Evolutionary conservation across 2,329 filamentous ascomycete species (phyloP).

Genomic region (Chrysoporthe cubensis): DNA sequence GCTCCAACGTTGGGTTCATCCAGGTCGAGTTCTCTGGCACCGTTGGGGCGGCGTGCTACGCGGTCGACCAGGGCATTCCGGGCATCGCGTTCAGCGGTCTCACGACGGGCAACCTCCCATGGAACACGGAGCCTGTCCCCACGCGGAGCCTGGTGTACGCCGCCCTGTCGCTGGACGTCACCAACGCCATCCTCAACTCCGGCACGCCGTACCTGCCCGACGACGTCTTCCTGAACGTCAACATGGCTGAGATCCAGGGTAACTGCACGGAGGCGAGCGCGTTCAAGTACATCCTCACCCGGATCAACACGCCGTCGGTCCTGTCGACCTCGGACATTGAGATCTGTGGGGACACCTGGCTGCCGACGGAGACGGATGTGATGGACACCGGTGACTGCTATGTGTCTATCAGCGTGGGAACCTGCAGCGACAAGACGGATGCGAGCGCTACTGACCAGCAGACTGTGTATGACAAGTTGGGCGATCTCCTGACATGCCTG

Average conservation of each 20-base stretch:
- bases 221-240: slow-evolving; percentile 69
- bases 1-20: slow-evolving; percentile 58
- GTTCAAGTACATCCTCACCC: slow-evolving; percentile 67
- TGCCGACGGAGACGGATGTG: slow-evolving; percentile 64
- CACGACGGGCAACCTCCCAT: slow-evolving; percentile 54
- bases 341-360: slow-evolving; percentile 56
- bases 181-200: slow-evolving; percentile 55
- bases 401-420: slow-evolving; percentile 65
- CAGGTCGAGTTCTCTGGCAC: slow-evolving; percentile 66
- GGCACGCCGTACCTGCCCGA: slow-evolving; percentile 67
- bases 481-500: slow-evolving; percentile 29
- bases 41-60: slow-evolving; percentile 66
- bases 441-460: slow-evolving; percentile 55
- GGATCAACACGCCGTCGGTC: slow-evolving; percentile 59
- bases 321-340: slow-evolving; percentile 58
- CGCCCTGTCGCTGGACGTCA: slow-evolving; percentile 62
- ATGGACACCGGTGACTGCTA: slow-evolving; percentile 57
- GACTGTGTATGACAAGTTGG: slow-evolving; percentile 55
- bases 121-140: slow-evolving; percentile 57
- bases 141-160: slow-evolving; percentile 64
- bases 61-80: slow-evolving; percentile 60
- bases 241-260: slow-evolving; percentile 60
- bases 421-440: slow-evolving; percentile 64
- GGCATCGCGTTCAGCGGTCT: slow-evolving; percentile 70
- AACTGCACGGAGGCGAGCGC: slow-evolving; percentile 55